Evolutionary conservation across 2,329 filamentous ascomycete genomes (phyloP), one percentile per base, ranked within the genome.

Genomic region (Fusarium humuli): DNA sequence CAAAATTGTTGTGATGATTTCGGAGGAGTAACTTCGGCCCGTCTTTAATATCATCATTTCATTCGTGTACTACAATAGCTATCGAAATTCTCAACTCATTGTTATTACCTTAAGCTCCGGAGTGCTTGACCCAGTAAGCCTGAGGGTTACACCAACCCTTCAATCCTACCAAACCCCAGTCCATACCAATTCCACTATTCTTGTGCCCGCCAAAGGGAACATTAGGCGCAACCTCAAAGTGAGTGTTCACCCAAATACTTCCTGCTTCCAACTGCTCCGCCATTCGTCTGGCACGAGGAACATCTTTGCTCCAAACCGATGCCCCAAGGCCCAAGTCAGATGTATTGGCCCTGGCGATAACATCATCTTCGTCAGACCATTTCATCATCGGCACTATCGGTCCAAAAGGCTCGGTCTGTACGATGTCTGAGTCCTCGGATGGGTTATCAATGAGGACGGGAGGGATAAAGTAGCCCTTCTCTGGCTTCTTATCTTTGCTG

Each of bases 371-470:
- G 29, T 86, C 82, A 0, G 81, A 80, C 88, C 89, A 92, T 22
- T 83, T 85, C 58, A 91, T 74, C 10, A 91, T 79, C 0, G 90
- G 90, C 2, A 92, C 82, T 32, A 92, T 88, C 0, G 90, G 90
- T 2, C 49, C 86, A 42, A 81, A 81, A 0, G 83, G 85, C 73
- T 89, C 87, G 69, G 87, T 87, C 4, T 80, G 78, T 1, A 90
- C 87, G 32, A 91, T 84, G 1, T 82, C 80, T 0, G 87, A 86
- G 54, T 84, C 78, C 37, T 89, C 86, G 0, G 86, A 84, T 3
- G 88, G 88, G 71, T 88, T 87, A 59, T 89, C 84, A 58, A 91
- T 82, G 59, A 91, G 86, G n/a, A 86, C 85, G 0, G 88, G 87
- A 11, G 83, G 77, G 63, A 90, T 79, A 69, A 86, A 88, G 77